Evolutionary conservation across 2,329 filamentous ascomycete species (phyloP).

Genomic region (Pseudocercospora crystallina): DNA sequence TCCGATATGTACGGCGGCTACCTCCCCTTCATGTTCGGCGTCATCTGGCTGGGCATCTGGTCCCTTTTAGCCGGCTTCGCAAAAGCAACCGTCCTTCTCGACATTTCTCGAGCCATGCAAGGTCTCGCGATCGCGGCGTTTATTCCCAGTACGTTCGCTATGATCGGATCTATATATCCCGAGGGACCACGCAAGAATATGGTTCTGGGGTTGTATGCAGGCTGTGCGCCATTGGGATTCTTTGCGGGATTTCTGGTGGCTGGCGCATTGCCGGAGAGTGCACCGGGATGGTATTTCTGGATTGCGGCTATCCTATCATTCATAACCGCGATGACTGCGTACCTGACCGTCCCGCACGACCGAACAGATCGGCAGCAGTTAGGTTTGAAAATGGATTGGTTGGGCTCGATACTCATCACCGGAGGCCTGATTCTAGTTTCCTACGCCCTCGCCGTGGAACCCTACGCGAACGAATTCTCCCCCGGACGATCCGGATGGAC

Average conservation of each 20-base stretch:
- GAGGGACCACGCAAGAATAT: conserved; percentile 36
- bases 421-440: conserved; percentile 36
- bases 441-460: conserved; percentile 37
- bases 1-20: conserved; percentile 40
- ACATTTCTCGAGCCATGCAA: conserved; percentile 38
- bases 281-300: conserved; percentile 37
- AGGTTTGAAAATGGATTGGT: conserved; percentile 39
- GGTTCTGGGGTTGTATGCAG: conserved; percentile 37
- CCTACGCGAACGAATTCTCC: conserved; percentile 25
- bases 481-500: conserved; percentile 25
- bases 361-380: conserved; percentile 31
- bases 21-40: conserved; percentile 35
- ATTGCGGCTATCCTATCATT: conserved; percentile 32
- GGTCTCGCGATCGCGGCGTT: conserved; percentile 39
- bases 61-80: conserved; percentile 36
- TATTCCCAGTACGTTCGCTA: conserved; percentile 35
- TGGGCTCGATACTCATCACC: conserved; percentile 35
- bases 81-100: conserved; percentile 26
- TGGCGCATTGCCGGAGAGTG: conserved; percentile 28
- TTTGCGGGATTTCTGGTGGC: conserved; percentile 37
- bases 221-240: conserved; percentile 38
- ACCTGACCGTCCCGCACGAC: conserved; percentile 35
- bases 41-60: conserved; percentile 37
- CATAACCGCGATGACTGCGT: conserved; percentile 31
- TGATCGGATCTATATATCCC: conserved; percentile 35